Conservation (phyloP, 1,139 yeast species). For the Barnettozyma hawaiiensis region DNA sequence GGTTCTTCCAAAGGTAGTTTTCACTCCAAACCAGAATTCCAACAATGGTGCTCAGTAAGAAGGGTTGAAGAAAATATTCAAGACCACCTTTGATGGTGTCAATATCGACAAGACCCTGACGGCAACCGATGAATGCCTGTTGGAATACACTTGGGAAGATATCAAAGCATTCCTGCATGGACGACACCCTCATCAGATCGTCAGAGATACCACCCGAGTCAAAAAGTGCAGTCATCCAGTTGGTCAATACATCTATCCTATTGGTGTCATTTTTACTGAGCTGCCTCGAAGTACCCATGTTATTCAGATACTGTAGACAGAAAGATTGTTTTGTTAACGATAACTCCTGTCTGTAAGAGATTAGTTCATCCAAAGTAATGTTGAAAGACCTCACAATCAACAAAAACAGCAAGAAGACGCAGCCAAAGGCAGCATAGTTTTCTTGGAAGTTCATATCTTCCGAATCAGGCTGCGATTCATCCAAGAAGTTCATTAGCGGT, state of each 20-base stretch:
- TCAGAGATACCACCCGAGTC: slow-evolving; percentile 87
- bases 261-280: slow-evolving; percentile 12
- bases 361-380: slow-evolving; percentile 30
- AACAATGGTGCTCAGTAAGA: slow-evolving; percentile 41
- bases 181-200: slow-evolving; percentile 62
- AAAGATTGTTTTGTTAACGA: slow-evolving; percentile 20
- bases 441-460: slow-evolving; percentile 63
- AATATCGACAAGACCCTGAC: slow-evolving; percentile 45
- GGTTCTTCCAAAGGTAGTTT: slow-evolving; percentile 33
- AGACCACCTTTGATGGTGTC: slow-evolving; percentile 51
- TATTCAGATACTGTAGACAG: slow-evolving; percentile 21
- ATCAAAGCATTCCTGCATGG: slow-evolving; percentile 61
- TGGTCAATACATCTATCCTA: slow-evolving; percentile 44
- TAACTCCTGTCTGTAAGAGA: slow-evolving; percentile 15
- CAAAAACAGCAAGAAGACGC: slow-evolving; percentile 46
- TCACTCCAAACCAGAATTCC: slow-evolving; percentile 38
- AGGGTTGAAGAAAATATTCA: slow-evolving; percentile 62
- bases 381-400: slow-evolving; percentile 42
- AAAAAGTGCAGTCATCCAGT: slow-evolving; percentile 79
- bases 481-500: slow-evolving; percentile 32
- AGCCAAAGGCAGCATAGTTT: slow-evolving; percentile 61
- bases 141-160: slow-evolving; percentile 70
- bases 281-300: slow-evolving; percentile 21
- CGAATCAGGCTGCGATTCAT: slow-evolving; percentile 31
- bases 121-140: slow-evolving; percentile 63